phyloP scores from a whole-genome alignment of 495 filamentous ascomycete species.

The Mytilinidion resinicola region DNA sequence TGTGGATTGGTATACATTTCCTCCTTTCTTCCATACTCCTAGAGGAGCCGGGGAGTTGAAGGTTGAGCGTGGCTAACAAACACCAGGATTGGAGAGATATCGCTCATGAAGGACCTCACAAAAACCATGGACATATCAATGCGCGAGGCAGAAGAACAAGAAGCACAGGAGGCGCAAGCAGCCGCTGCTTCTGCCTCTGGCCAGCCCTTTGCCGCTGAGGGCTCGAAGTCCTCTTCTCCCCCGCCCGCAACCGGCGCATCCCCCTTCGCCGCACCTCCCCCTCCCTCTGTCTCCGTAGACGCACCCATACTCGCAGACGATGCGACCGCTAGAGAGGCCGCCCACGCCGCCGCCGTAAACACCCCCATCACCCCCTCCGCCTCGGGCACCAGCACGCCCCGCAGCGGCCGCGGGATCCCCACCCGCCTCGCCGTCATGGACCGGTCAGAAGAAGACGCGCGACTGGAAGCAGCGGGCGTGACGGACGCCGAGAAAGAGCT shows the following conservation, averaged over 20 bases:
- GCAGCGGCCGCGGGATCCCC: slow-evolving; percentile 53
- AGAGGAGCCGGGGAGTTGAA: not conserved
- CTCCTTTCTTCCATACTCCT: not conserved
- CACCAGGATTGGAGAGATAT: slow-evolving; percentile 40
- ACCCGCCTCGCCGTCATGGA: slow-evolving; percentile 83
- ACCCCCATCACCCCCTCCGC: slow-evolving; percentile 10
- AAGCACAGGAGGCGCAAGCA: slow-evolving; percentile 18
- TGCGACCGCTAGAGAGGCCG: not conserved
- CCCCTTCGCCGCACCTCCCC: slow-evolving; percentile 9
- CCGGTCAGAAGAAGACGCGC: slow-evolving; percentile 78
- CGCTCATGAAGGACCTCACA: slow-evolving; percentile 42
- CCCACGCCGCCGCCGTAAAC: slow-evolving; percentile 1
- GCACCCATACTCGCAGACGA: slow-evolving; percentile 6
- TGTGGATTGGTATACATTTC: slow-evolving; percentile 45
- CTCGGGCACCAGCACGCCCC: slow-evolving; percentile 63
- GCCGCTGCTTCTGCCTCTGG: slow-evolving; percentile 23
- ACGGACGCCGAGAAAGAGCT: slow-evolving; percentile 72
- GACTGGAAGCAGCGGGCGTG: slow-evolving; percentile 59
- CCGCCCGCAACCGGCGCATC: not conserved
- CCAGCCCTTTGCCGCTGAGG: slow-evolving; percentile 15
- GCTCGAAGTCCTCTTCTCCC: not conserved
- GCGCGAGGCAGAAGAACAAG: slow-evolving; percentile 38
- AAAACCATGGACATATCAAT: slow-evolving; percentile 42
- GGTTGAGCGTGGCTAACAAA: slow-evolving; percentile 8
- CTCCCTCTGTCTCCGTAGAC: slow-evolving; percentile 22